phyloP scores from a whole-genome alignment of 2,329 filamentous ascomycete genomes.

The Hypomyces perniciosus region DNA sequence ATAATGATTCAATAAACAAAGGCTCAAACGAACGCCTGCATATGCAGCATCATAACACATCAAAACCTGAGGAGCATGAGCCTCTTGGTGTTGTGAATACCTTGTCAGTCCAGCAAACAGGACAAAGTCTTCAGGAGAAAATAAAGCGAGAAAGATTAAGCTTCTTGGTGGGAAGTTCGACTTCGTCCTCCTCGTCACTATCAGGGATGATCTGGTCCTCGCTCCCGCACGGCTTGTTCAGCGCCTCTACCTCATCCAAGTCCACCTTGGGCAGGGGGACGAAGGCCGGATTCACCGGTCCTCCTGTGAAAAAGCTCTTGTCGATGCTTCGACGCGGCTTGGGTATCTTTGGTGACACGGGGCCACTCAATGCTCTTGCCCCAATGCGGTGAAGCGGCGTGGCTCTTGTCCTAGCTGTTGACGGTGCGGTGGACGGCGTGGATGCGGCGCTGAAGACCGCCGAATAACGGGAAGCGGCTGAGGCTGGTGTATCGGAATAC shows the following conservation, averaged over 20 bases:
- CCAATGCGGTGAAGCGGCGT: constrained; percentile 52
- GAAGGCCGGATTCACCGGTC: constrained; percentile 48
- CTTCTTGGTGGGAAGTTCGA: constrained; percentile 25
- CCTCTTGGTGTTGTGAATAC: no score
- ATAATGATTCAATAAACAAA: neutral
- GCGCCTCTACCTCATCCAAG: constrained; percentile 45
- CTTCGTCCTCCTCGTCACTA: constrained; percentile 43
- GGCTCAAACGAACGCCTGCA: constrained; percentile 12
- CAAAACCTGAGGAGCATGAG: neutral
- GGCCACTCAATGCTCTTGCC: constrained; percentile 32
- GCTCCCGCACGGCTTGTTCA: constrained; percentile 45
- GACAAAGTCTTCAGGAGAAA: constrained; percentile 24
- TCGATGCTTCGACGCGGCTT: constrained; percentile 22
- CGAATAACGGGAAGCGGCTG: constrained; percentile 28
- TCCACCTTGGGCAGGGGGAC: constrained; percentile 51
- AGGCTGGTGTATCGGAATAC: constrained; percentile 28
- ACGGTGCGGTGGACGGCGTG: constrained; percentile 36
- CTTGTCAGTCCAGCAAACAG: neutral
- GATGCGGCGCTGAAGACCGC: constrained; percentile 32
- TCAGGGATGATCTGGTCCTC: constrained; percentile 52
- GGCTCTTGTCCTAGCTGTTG: constrained; percentile 38
- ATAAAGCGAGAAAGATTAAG: constrained; percentile 46
- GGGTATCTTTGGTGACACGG: constrained; percentile 24
- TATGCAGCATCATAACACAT: constrained; percentile 13
- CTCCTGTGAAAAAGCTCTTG: constrained; percentile 25